Evolutionary conservation across 2,329 filamentous ascomycete species (phyloP).

Genomic region (Scolecobasidium constrictum): DNA sequence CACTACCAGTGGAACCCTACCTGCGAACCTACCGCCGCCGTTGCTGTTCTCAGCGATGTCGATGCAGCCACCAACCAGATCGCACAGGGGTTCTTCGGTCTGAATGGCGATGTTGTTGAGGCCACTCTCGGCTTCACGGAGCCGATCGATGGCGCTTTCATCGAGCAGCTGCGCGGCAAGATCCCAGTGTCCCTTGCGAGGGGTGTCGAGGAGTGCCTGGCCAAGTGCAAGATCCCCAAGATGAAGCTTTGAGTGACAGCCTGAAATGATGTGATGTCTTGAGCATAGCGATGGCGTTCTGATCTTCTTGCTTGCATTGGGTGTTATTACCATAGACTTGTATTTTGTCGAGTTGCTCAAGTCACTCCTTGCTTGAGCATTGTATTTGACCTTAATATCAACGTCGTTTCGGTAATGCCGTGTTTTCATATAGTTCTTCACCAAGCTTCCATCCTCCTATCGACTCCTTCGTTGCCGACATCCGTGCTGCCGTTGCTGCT

Average conservation of each 20-base stretch:
- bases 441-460: too few relatives aligned
- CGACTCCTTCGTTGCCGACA: too few relatives aligned
- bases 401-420: too few relatives aligned
- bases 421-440: too few relatives aligned
- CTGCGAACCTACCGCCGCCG: slow-evolving; percentile 32
- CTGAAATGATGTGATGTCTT: neutral
- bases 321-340: too few relatives aligned
- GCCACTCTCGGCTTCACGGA: slow-evolving; percentile 27
- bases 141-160: slow-evolving; percentile 22
- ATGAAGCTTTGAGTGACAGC: neutral
- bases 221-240: slow-evolving; percentile 35
- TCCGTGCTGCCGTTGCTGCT: too few relatives aligned
- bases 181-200: slow-evolving; percentile 40
- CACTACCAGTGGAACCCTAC: slow-evolving; percentile 39
- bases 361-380: too few relatives aligned
- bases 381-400: too few relatives aligned
- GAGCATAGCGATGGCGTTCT: slow-evolving; percentile 7
- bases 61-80: slow-evolving; percentile 31
- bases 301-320: neutral
- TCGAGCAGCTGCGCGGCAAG: slow-evolving; percentile 22
- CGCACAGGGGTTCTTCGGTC: slow-evolving; percentile 33
- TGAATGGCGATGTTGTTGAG: slow-evolving; percentile 25
- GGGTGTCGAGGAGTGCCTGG: slow-evolving; percentile 43
- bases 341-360: too few relatives aligned
- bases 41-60: slow-evolving; percentile 32